These are phyloP conservation scores for Xylaria hypoxylon DNA, from an alignment of 2,329 filamentous ascomycete species.

Conservation along the genomic window DNA sequence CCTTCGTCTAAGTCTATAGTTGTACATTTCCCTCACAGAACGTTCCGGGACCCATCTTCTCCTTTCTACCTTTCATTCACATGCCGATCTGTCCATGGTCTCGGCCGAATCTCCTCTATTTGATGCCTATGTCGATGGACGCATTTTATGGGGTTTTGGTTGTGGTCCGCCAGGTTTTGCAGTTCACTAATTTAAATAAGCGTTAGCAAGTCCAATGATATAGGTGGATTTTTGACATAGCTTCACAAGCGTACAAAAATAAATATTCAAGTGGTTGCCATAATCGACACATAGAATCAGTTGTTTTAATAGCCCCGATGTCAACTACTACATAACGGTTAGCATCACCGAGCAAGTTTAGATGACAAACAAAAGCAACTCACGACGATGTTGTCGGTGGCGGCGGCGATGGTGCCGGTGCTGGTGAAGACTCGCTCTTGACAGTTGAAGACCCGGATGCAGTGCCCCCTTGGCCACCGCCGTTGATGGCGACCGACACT, in stretches of 20 bases:
- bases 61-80: background rate
- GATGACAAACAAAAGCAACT: background rate
- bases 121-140: background rate
- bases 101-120: background rate
- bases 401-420: conserved; percentile 21
- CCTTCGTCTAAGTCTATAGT: conserved; percentile 14
- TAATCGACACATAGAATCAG: background rate
- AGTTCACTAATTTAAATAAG: background rate
- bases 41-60: background rate
- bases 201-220: background rate
- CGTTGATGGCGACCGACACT: conserved; percentile 29
- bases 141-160: background rate
- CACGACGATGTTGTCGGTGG: conserved; percentile 28
- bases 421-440: conserved; percentile 27
- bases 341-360: background rate
- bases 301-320: background rate
- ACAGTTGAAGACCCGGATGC: conserved; percentile 27
- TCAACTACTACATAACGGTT: conserved; percentile 15
- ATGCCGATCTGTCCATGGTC: background rate
- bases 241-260: conserved; percentile 6
- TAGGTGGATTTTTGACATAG: background rate
- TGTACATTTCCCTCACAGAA: conserved; percentile 1
- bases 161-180: background rate
- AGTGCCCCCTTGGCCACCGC: conserved; percentile 19
- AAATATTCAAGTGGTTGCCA: background rate